Base-by-base conservation (phyloP, 177 flowering plant genomes). In the Vitis hybrid region DNA sequence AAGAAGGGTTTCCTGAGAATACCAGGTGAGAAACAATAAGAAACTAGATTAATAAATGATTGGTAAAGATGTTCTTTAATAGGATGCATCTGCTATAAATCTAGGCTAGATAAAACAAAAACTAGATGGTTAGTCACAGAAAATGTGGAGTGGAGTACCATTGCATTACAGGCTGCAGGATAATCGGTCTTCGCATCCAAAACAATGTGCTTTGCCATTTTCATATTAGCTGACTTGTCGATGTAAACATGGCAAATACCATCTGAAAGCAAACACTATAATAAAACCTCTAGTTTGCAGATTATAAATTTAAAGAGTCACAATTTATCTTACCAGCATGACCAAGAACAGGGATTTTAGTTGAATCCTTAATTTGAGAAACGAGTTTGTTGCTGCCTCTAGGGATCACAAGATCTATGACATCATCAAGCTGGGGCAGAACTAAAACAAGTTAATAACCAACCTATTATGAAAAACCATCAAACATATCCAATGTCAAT, bases 351-450 rank as follows among this genome's bases (percentile, higher is more conserved):
- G 99, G 98, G 78, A 96, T 96, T 86, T 92, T 96, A 19, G 98
- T 96, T 58, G 91, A 86, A 56, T 79, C 79, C 82, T 92, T 94
- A 56, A 96, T 92, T 77, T 96, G 94, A 73, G 97, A 80, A 77
- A 96, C 99, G 70, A 94, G 97, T 79, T 85, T 90, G 73, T 94
- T 94, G 86, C 97, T 94, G 75, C 99, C 99, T 80, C 99, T 92
- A 65, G 99, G 99, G 72, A 96, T 94, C 68, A 96, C 99, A 49
- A 96, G 97, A 86, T 96, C 99, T 69, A 96, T 94, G 21, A 96
- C 98, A 83, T 96, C 98, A 86, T 96, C 98, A 80, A 90, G 93
- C 99, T 96, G 88, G 52, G 59, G 61, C 63, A 78, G 24, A 81
- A 67, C 48, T 56, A 11, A 18, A 17, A 68, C 66, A 30, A 40